These are phyloP conservation scores for Galerina sulciceps DNA, from an alignment of 768 basidiomycete genomes.

Conservation along the genomic window DNA sequence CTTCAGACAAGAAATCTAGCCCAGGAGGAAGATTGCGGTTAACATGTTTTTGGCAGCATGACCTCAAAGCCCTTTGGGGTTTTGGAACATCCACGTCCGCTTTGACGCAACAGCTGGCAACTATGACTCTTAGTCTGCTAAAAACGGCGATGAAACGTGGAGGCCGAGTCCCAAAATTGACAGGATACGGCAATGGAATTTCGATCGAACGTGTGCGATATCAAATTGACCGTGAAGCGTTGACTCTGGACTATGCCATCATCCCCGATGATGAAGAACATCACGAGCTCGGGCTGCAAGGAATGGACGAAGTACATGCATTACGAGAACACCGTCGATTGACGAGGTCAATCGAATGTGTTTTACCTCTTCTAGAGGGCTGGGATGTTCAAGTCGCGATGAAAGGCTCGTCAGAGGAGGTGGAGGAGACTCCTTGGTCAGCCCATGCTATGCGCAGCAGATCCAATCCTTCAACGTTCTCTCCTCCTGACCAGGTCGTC, in stretches of 20 bases:
- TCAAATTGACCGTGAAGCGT: conserved; percentile 80
- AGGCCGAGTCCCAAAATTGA: conserved; percentile 71
- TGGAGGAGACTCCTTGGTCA: conserved; percentile 77
- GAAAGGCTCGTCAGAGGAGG: conserved; percentile 73
- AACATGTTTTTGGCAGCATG: conserved; percentile 96
- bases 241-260: conserved; percentile 84
- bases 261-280: conserved; percentile 73
- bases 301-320: conserved; percentile 66
- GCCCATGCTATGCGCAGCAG: conserved; percentile 57
- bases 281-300: conserved; percentile 39
- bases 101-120: conserved; percentile 81
- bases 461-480: conserved; percentile 34
- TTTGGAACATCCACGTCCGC: conserved; percentile 63
- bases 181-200: conserved; percentile 82
- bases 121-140: conserved; percentile 80
- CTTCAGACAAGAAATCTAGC: conserved; percentile 36
- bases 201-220: conserved; percentile 80
- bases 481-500: conserved; percentile 52
- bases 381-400: conserved; percentile 88
- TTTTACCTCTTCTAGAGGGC: conserved; percentile 74
- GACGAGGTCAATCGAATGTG: conserved; percentile 78
- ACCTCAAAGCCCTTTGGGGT: conserved; percentile 87
- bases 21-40: conserved; percentile 60
- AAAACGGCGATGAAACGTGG: conserved; percentile 83
- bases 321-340: conserved; percentile 71